phyloP scores from a whole-genome alignment of 352 stramenopile species.

The Globisporangium emineosum region DNA sequence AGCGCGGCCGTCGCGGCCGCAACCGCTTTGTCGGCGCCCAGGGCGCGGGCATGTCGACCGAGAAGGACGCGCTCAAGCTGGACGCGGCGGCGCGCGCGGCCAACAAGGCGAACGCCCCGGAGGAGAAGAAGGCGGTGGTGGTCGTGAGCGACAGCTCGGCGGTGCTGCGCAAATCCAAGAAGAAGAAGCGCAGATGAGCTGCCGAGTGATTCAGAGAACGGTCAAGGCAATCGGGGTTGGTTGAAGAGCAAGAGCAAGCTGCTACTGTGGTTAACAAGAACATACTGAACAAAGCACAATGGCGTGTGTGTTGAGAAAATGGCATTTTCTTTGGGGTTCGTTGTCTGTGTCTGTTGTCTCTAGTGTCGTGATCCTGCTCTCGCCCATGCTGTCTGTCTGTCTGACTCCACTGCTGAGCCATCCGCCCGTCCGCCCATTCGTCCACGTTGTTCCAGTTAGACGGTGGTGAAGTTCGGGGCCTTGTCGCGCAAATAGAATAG shows the following conservation, averaged over 20 bases:
- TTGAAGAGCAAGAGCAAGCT: not conserved
- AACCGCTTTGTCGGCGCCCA: constrained; percentile 85
- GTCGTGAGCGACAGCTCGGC: constrained; percentile 54
- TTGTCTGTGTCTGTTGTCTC: constrained; percentile 17
- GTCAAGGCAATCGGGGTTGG: not conserved
- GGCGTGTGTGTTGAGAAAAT: constrained; percentile 1
- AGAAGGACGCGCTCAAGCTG: constrained; percentile 81
- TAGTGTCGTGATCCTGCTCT: constrained; percentile 15
- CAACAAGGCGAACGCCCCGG: constrained; percentile 47
- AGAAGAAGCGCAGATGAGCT: constrained; percentile 83
- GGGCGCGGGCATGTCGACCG: constrained; percentile 69
- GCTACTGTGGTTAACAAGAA: not conserved
- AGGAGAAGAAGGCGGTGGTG: constrained; percentile 55
- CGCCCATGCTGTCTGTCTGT: not conserved
- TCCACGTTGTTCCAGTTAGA: constrained; percentile 33
- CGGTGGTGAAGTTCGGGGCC: constrained; percentile 74
- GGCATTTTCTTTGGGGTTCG: not conserved
- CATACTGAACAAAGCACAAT: not conserved
- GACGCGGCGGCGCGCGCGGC: constrained; percentile 75
- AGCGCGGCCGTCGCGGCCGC: constrained; percentile 67
- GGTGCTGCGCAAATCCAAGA: constrained; percentile 79
- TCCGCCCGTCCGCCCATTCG: not conserved
- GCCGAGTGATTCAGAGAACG: not conserved
- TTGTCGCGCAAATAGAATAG: constrained; percentile 90
- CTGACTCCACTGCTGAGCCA: not conserved